Evolutionary conservation across 2,329 filamentous ascomycete genomes (phyloP).

Genomic region (Talaromyces sp.): DNA sequence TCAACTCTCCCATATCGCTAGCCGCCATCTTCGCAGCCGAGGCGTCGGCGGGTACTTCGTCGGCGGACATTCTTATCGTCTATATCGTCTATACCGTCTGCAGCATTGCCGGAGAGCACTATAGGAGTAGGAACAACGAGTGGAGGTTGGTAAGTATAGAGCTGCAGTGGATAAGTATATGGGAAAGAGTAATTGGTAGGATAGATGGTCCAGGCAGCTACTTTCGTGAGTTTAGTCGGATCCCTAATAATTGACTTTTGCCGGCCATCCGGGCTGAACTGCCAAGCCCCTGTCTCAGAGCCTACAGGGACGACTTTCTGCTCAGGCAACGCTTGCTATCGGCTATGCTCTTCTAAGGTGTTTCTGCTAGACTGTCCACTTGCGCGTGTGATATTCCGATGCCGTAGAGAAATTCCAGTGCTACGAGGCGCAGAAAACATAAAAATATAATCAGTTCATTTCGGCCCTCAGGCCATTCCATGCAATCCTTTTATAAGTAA

Average conservation of each 20-base stretch:
- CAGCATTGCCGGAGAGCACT: background rate
- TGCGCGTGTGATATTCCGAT: background rate
- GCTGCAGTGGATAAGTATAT: background rate
- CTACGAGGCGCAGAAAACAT: background rate
- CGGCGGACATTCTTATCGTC: constrained; percentile 8
- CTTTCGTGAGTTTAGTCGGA: no score
- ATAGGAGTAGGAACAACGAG: background rate
- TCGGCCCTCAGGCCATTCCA: background rate
- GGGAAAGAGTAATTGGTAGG: background rate
- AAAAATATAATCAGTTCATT: constrained; percentile 1
- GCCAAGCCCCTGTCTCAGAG: background rate
- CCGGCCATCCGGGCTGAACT: background rate
- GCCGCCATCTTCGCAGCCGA: constrained; percentile 28
- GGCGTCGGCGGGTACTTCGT: constrained; percentile 28
- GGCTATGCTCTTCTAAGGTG: background rate
- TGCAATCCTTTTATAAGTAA: constrained; percentile 6
- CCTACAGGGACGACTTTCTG: background rate
- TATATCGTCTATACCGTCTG: background rate
- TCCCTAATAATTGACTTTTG: background rate
- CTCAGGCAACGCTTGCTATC: background rate
- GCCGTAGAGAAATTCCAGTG: background rate
- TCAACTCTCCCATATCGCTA: constrained; percentile 33
- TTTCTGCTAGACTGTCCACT: background rate
- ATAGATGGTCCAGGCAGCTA: background rate
- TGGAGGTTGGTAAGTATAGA: background rate